These are phyloP conservation scores for Amaranthus palmeri DNA, from an alignment of 148 eudicot genomes.

Conservation along the genomic window DNA sequence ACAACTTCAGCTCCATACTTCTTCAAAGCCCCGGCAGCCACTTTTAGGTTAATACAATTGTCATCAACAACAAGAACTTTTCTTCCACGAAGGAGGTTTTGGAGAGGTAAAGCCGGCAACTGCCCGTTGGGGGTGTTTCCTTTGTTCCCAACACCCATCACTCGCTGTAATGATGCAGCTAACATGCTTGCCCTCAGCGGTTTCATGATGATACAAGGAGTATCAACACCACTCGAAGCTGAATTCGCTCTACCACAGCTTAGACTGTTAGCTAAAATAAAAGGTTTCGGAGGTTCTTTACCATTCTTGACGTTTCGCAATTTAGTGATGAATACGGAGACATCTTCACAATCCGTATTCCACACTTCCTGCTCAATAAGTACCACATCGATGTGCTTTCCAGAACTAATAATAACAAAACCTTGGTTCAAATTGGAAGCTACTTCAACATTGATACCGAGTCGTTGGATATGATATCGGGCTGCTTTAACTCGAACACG, in stretches of 20 bases:
- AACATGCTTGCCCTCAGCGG: slow-evolving; percentile 85
- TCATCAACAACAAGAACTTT: slow-evolving; percentile 91
- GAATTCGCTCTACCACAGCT: slow-evolving; percentile 27
- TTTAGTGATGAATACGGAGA: slow-evolving; percentile 27
- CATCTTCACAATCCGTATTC: slow-evolving; percentile 43
- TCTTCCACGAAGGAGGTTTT: slow-evolving; percentile 66
- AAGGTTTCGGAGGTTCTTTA: slow-evolving; percentile 42
- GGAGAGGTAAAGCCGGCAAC: slow-evolving; percentile 39
- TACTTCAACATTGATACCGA: slow-evolving; percentile 67
- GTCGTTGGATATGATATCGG: slow-evolving; percentile 67
- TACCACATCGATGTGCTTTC: slow-evolving; percentile 42
- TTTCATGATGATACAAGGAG: slow-evolving; percentile 60
- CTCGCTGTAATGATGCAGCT: slow-evolving; percentile 77
- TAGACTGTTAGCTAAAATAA: slow-evolving; percentile 52
- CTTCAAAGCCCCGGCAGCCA: slow-evolving; percentile 83
- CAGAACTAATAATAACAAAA: slow-evolving; percentile 28
- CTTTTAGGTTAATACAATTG: slow-evolving; percentile 72
- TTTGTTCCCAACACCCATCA: slow-evolving; percentile 68
- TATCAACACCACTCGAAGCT: slow-evolving; percentile 25
- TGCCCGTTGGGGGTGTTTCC: slow-evolving; percentile 47
- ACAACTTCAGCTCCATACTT: slow-evolving; percentile 95
- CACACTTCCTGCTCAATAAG: slow-evolving; percentile 79
- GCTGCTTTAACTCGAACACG: slow-evolving; percentile 72
- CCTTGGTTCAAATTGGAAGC: slow-evolving; percentile 47
- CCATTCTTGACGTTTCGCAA: slow-evolving; percentile 31